Percentiles rank a stretch among this genome's conserved stretches.
These are phyloP conservation scores for Camelina laxa DNA, from an alignment of 345 rosid species.

Conservation along the genomic window DNA sequence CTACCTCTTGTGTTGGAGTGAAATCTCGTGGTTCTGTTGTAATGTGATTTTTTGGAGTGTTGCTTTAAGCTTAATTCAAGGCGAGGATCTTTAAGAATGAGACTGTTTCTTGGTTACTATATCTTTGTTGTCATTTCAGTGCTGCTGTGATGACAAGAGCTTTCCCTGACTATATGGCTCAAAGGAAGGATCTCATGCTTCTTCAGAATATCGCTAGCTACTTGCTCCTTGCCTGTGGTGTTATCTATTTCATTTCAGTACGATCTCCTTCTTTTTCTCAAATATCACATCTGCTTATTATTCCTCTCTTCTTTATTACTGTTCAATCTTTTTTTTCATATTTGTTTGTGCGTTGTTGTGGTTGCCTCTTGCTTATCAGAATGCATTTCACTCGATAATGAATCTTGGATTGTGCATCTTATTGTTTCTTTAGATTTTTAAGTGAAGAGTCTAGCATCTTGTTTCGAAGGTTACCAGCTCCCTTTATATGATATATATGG, in stretches of 20 bases:
- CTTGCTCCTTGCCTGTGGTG: constrained; percentile 87
- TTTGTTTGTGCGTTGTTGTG: background rate
- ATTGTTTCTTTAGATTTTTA: background rate
- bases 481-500: background rate
- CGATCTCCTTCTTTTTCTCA: constrained; percentile 32
- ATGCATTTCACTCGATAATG: background rate
- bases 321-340: constrained; percentile 17
- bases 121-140: constrained; percentile 50
- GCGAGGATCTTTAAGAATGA: constrained; percentile 9
- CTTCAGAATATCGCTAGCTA: constrained; percentile 85
- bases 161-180: constrained; percentile 65
- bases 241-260: constrained; percentile 74
- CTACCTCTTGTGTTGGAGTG: background rate
- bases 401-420: background rate
- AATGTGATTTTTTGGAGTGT: background rate
- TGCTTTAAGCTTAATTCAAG: constrained; percentile 11
- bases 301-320: background rate
- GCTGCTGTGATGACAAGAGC: constrained; percentile 98
- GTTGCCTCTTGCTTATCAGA: background rate
- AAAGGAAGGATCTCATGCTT: constrained; percentile 60
- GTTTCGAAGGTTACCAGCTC: background rate
- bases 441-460: background rate
- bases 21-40: background rate
- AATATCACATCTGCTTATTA: background rate
- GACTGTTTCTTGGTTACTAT: background rate